These are phyloP conservation scores for Chenopodium berlandieri DNA, from an alignment of 148 eudicot genomes.

Conservation along the genomic window DNA sequence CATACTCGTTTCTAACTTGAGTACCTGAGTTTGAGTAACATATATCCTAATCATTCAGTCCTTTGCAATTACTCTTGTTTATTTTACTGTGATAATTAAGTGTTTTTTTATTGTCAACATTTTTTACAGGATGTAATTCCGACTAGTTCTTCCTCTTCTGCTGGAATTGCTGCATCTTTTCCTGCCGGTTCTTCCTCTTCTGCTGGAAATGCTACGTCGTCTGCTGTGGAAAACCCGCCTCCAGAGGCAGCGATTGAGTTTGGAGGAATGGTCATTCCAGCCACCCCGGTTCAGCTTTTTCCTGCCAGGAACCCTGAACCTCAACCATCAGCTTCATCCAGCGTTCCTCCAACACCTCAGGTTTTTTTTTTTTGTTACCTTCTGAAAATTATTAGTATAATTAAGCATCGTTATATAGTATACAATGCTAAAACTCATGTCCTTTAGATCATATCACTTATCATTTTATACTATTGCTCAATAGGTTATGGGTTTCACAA, in stretches of 20 bases:
- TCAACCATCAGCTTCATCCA: too few species aligned
- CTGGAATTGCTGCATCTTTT: background rate
- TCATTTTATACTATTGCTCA: background rate
- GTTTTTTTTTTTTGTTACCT: background rate
- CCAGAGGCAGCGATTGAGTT: background rate
- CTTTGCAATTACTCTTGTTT: too few species aligned
- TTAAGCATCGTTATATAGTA: too few species aligned
- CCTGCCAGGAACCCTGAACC: background rate
- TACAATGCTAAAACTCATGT: too few species aligned
- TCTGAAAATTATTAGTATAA: background rate
- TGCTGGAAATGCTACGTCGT: background rate
- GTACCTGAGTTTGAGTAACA: too few species aligned
- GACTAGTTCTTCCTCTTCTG: too few species aligned
- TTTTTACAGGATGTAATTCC: too few species aligned
- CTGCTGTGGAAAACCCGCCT: background rate
- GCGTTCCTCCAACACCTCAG: background rate
- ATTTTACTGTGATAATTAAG: background rate
- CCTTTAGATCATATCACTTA: too few species aligned
- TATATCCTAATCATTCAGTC: too few species aligned
- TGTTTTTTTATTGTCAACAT: too few species aligned
- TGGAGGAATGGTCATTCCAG: background rate
- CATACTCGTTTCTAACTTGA: too few species aligned
- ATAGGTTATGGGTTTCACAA: background rate
- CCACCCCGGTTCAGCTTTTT: background rate
- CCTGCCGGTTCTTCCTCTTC: background rate